A percentile compares a stretch with the other conserved stretches of the same genome.
Conservation (phyloP, 2,329 filamentous ascomycete genomes). For the Colletotrichum sp. region DNA sequence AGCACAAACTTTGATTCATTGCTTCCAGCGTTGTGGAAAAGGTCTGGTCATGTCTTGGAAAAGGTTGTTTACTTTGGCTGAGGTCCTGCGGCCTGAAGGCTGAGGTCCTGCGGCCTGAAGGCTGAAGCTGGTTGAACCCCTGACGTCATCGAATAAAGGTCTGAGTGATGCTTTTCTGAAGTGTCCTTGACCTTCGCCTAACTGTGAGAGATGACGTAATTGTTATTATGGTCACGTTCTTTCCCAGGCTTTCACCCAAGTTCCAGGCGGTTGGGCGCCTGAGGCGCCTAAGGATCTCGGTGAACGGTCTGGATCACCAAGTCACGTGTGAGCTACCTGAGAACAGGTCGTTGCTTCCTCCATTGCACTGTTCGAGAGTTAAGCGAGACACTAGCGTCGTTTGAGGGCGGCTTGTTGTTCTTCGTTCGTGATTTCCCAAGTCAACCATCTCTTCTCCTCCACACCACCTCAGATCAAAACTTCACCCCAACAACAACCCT, state of each 20-base stretch:
- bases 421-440: background rate
- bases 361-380: background rate
- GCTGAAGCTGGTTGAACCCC: background rate
- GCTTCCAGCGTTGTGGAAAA: fast-evolving
- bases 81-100: background rate
- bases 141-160: background rate
- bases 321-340: background rate
- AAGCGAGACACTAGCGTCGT: background rate
- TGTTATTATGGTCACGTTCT: background rate
- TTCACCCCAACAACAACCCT: background rate
- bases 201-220: background rate
- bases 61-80: background rate
- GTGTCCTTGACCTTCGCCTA: background rate
- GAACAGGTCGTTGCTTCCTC: background rate
- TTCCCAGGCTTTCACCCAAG: background rate
- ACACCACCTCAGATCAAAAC: background rate
- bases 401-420: background rate
- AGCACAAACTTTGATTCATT: background rate
- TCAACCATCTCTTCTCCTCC: background rate
- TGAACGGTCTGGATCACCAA: background rate
- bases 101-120: background rate
- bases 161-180: background rate
- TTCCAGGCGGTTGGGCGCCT: background rate
- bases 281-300: background rate
- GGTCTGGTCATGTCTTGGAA: background rate